These are phyloP conservation scores for Lycium barbarum DNA, from an alignment of 257 asterid species.

Conservation along the genomic window DNA sequence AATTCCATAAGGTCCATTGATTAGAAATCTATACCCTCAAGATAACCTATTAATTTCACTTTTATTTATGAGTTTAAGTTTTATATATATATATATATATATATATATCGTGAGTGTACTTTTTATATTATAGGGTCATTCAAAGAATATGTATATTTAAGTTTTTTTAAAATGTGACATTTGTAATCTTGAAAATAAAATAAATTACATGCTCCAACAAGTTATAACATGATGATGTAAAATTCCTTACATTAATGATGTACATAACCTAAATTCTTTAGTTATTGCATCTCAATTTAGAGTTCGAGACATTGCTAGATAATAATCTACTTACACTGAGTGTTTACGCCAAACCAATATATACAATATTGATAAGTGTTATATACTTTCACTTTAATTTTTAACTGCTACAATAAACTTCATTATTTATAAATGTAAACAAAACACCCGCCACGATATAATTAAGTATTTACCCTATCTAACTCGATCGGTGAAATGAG, in stretches of 20 bases:
- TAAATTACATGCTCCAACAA: background rate
- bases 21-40: too few species aligned
- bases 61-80: too few species aligned
- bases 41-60: too few species aligned
- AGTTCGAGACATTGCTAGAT: too few species aligned
- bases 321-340: background rate
- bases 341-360: background rate
- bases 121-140: too few species aligned
- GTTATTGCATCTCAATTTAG: too few species aligned
- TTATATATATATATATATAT: too few species aligned
- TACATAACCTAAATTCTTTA: too few species aligned
- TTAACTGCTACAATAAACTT: background rate
- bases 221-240: too few species aligned
- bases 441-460: background rate
- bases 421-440: background rate
- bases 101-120: too few species aligned
- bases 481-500: background rate
- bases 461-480: background rate
- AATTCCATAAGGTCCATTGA: too few species aligned
- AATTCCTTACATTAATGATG: too few species aligned
- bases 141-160: background rate
- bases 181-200: background rate
- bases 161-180: background rate
- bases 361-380: background rate
- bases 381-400: background rate